Evolutionary conservation across 352 stramenopile species (phyloP).

Genomic region (Aphanomyces stellatus): DNA sequence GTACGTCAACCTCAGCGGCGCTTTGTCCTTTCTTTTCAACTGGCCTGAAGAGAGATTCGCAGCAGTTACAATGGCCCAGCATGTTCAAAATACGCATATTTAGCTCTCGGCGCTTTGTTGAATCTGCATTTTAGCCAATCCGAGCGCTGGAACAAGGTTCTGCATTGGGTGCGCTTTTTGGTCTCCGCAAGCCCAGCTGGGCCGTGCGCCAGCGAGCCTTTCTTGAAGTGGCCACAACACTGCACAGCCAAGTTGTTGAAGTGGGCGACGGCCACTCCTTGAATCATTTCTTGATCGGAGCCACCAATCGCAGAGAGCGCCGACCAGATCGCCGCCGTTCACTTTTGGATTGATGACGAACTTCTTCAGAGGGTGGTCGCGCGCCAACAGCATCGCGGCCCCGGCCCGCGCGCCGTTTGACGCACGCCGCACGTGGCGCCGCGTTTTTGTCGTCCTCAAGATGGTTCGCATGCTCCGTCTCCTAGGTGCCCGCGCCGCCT

Average conservation of each 20-base stretch:
- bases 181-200: neutral
- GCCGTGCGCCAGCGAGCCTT: neutral
- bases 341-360: neutral
- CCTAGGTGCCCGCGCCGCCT: neutral
- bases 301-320: neutral
- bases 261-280: neutral
- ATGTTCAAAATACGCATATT: no score
- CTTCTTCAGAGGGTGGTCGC: slow-evolving; percentile 2
- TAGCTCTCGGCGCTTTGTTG: no score
- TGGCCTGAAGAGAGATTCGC: no score
- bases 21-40: no score
- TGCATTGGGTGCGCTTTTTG: neutral
- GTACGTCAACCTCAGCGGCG: no score
- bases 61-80: no score
- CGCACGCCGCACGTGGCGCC: neutral
- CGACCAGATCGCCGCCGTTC: neutral
- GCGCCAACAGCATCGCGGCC: neutral
- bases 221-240: neutral
- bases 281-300: slow-evolving; percentile 13
- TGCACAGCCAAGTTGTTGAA: slow-evolving; percentile 6
- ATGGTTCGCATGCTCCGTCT: slow-evolving; percentile 10
- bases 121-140: neutral
- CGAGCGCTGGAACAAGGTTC: neutral
- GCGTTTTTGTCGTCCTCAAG: slow-evolving; percentile 12
- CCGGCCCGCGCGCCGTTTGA: slow-evolving; percentile 2